Evolutionary conservation across 106 monocot genomes (phyloP).

Genomic region (Dendrobium huoshanense): DNA sequence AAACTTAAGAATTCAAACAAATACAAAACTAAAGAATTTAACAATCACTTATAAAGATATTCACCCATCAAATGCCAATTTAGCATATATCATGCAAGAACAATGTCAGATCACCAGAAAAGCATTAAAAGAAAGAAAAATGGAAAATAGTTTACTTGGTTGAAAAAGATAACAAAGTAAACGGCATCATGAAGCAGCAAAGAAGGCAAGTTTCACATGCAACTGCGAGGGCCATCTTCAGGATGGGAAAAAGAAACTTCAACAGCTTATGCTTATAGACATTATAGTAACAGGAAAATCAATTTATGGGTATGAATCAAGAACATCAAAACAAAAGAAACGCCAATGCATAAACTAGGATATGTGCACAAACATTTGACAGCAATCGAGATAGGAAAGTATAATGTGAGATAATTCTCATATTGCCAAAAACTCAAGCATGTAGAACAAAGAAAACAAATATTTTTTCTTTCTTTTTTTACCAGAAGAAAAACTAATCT

Average conservation of each 20-base stretch:
- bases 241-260: neutral
- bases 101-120: neutral
- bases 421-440: neutral
- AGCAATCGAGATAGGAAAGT: neutral
- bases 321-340: neutral
- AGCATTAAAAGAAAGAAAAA: neutral
- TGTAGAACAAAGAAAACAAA: neutral
- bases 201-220: neutral
- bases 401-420: neutral
- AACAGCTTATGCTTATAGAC: neutral
- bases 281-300: neutral
- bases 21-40: neutral
- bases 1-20: neutral
- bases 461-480: neutral
- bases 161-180: neutral
- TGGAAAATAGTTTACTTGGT: neutral
- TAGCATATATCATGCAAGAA: neutral
- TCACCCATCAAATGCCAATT: neutral
- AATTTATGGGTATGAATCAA: neutral
- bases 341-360: neutral
- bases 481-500: neutral
- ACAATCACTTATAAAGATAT: too few species aligned
- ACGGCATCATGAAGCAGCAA: neutral
- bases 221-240: neutral
- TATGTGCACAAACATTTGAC: neutral